Conservation (phyloP, 495 filamentous ascomycete genomes). For the Aspergillus leporis region DNA sequence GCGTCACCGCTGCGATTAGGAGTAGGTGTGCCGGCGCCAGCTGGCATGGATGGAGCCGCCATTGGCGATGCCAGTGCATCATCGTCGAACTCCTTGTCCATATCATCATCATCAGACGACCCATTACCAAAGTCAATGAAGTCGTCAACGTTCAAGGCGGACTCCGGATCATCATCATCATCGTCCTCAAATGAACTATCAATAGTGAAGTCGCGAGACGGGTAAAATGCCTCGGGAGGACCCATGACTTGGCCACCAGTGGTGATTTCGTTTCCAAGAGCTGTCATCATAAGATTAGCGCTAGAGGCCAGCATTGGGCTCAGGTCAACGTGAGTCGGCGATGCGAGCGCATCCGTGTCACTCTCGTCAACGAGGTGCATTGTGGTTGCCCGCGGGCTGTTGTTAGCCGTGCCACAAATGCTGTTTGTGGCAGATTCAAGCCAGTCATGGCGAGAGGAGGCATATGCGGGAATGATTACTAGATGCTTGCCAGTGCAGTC, state of each 20-base stretch:
- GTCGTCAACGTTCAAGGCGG: constrained; percentile 64
- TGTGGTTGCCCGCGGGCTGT: constrained; percentile 52
- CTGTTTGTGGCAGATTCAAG: constrained; percentile 50
- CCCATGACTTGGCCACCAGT: constrained; percentile 68
- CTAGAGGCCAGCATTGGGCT: constrained; percentile 66
- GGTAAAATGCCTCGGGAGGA: constrained; percentile 76
- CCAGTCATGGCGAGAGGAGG: constrained; percentile 51
- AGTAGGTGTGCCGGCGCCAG: constrained; percentile 45
- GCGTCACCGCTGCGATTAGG: constrained; percentile 54
- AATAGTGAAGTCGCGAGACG: constrained; percentile 59
- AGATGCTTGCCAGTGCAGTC: constrained; percentile 70
- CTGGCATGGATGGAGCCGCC: constrained; percentile 36
- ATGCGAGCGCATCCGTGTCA: constrained; percentile 52
- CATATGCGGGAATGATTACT: constrained; percentile 61
- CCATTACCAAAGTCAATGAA: constrained; percentile 68
- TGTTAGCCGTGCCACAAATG: constrained; percentile 51
- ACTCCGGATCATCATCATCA: constrained; percentile 68
- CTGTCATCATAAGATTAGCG: constrained; percentile 77
- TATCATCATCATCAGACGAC: constrained; percentile 58
- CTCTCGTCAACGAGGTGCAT: constrained; percentile 52
- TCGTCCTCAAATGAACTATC: constrained; percentile 56
- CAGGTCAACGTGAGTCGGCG: constrained; percentile 46
- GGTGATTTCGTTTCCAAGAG: constrained; percentile 55
- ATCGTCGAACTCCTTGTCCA: constrained; percentile 40
- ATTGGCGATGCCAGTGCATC: constrained; percentile 39